Evolutionary conservation across 192 early-diverging fungal genomes (phyloP).

Genomic region (Backusella luteola): DNA sequence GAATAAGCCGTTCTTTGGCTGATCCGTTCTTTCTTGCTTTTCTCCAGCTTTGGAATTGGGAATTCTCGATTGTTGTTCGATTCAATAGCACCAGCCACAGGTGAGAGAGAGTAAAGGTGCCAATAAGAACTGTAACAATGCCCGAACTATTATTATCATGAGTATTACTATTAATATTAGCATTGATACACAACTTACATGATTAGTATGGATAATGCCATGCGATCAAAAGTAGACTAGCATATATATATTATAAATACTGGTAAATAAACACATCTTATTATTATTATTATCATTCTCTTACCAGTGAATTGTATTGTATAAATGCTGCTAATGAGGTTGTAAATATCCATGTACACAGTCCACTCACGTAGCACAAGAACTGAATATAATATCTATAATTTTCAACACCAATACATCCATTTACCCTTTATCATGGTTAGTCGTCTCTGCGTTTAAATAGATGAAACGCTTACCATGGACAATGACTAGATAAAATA

Average conservation of each 20-base stretch:
- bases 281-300: background rate
- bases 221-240: conserved; percentile 35
- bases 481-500: conserved; percentile 36
- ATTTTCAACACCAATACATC: conserved; percentile 50
- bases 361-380: conserved; percentile 28
- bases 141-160: conserved; percentile 4
- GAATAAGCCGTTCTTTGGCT: conserved; percentile 16
- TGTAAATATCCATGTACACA: conserved; percentile 22
- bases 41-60: conserved; percentile 12
- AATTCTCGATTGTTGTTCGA: conserved; percentile 29
- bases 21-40: background rate
- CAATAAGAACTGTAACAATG: conserved; percentile 14
- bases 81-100: conserved; percentile 14
- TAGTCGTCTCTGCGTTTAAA: background rate
- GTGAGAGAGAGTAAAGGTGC: conserved; percentile 23
- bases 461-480: conserved; percentile 29
- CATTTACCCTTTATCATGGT: conserved; percentile 42
- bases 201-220: conserved; percentile 17
- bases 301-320: conserved; percentile 13
- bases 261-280: background rate
- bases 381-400: conserved; percentile 41
- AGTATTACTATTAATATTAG: background rate
- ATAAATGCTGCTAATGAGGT: conserved; percentile 32
- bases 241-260: background rate
- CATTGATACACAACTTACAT: conserved; percentile 16